These are phyloP conservation scores for Pythium chondricola DNA, from an alignment of 352 stramenopile genomes.

Conservation along the genomic window DNA sequence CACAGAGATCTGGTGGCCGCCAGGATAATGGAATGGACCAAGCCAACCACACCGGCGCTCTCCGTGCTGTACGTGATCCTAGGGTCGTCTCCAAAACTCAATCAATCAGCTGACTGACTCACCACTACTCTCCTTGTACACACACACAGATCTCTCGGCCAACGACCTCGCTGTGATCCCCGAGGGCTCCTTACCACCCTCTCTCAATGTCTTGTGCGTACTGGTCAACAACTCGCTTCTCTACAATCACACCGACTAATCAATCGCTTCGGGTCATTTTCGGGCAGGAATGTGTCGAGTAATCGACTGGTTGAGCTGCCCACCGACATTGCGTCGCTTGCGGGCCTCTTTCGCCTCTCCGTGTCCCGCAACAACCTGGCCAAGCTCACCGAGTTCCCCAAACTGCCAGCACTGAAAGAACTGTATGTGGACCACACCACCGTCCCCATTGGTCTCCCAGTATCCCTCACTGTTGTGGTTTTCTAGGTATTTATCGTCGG, in stretches of 20 bases:
- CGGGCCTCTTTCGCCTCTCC: slow-evolving; percentile 9
- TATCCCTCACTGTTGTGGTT: not conserved
- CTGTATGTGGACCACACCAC: slow-evolving; percentile 5
- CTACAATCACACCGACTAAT: not conserved
- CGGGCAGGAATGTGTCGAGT: slow-evolving; percentile 15
- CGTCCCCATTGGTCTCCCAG: not conserved
- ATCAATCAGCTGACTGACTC: not conserved
- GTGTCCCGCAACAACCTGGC: slow-evolving; percentile 14
- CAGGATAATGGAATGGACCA: slow-evolving; percentile 8
- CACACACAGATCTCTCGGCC: slow-evolving; percentile 14
- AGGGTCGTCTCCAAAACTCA: not conserved
- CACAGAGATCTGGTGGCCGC: slow-evolving; percentile 6
- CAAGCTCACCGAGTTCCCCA: slow-evolving; percentile 10
- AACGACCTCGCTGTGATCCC: slow-evolving; percentile 8
- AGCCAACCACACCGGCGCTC: slow-evolving; percentile 4
- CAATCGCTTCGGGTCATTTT: not conserved
- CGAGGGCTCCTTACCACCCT: slow-evolving; percentile 8
- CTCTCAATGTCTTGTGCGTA: slow-evolving; percentile 17
- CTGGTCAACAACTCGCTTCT: too few relatives aligned
- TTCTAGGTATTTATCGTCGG: slow-evolving; percentile 15
- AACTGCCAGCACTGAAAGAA: slow-evolving; percentile 13
- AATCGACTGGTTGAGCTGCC: slow-evolving; percentile 16
- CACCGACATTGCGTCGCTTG: slow-evolving; percentile 9
- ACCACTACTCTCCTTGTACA: not conserved
- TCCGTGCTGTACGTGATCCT: slow-evolving; percentile 11